Conservation (phyloP, 768 basidiomycete species). For the Russula abietina region DNA sequence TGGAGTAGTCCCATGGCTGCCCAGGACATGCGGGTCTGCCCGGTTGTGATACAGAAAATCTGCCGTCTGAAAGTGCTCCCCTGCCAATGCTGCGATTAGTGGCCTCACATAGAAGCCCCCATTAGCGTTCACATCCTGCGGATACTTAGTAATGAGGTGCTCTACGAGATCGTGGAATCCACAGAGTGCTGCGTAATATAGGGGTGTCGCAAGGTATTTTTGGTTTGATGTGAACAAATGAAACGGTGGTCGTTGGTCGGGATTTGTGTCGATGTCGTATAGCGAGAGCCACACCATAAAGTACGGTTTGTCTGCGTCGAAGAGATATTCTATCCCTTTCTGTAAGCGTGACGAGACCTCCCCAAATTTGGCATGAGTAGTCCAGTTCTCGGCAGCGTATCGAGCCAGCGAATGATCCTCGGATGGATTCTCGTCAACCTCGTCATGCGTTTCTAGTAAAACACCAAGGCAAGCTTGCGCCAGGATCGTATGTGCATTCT, state of each 20-base stretch:
- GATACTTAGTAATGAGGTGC: no score
- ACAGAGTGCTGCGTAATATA: no score
- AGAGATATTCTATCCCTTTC: neutral
- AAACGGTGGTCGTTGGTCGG: accelerated
- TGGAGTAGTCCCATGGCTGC: accelerated
- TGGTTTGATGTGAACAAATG: accelerated
- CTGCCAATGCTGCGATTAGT: no score
- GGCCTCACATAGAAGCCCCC: no score
- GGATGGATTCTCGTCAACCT: neutral
- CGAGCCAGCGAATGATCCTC: neutral
- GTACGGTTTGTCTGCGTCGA: neutral
- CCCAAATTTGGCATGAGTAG: neutral
- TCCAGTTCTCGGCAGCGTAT: neutral
- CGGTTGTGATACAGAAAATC: neutral
- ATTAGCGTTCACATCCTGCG: no score
- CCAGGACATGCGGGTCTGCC: neutral
- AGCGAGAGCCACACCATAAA: neutral
- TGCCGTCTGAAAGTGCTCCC: neutral
- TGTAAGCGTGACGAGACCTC: neutral
- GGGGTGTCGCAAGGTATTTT: neutral
- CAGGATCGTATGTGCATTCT: neutral
- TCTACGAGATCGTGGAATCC: no score
- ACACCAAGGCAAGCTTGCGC: neutral
- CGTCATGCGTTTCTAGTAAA: neutral
- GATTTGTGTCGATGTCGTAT: neutral